Evolutionary conservation across 306 rosid species (phyloP).

Genomic region (Fragaria nilgerrensis): DNA sequence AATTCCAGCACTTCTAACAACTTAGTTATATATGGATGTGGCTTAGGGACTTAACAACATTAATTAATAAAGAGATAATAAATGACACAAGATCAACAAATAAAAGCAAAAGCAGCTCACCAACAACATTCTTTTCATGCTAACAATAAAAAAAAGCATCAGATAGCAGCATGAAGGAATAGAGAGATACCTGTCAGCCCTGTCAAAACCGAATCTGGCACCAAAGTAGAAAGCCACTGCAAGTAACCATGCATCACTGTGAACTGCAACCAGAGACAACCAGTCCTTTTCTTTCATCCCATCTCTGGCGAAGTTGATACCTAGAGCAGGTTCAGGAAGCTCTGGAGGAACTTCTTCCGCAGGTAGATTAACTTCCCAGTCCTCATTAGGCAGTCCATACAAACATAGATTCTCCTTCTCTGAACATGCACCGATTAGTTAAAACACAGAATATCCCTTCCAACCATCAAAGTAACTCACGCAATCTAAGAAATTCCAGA

Average conservation of each 20-base stretch:
- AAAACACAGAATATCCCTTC: constrained; percentile 8
- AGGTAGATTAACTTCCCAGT: constrained; percentile 59
- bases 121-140: neutral
- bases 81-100: neutral
- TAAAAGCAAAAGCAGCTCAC: neutral
- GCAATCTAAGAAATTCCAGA: neutral
- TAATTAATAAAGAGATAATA: neutral
- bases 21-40: neutral
- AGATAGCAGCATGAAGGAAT: neutral
- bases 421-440: constrained; percentile 24
- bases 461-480: neutral
- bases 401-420: constrained; percentile 60
- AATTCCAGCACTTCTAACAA: neutral
- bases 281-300: constrained; percentile 57
- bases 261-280: constrained; percentile 46
- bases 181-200: constrained; percentile 41
- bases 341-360: constrained; percentile 65
- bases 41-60: neutral
- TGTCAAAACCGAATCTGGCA: constrained; percentile 50
- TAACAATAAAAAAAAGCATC: neutral
- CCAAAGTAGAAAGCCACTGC: constrained; percentile 52
- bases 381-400: constrained; percentile 50
- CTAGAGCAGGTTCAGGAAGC: constrained; percentile 59
- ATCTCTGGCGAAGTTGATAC: constrained; percentile 67
- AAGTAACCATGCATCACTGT: constrained; percentile 54